phyloP scores from a whole-genome alignment of 768 basidiomycete species.

The Tricholoma terreum region DNA sequence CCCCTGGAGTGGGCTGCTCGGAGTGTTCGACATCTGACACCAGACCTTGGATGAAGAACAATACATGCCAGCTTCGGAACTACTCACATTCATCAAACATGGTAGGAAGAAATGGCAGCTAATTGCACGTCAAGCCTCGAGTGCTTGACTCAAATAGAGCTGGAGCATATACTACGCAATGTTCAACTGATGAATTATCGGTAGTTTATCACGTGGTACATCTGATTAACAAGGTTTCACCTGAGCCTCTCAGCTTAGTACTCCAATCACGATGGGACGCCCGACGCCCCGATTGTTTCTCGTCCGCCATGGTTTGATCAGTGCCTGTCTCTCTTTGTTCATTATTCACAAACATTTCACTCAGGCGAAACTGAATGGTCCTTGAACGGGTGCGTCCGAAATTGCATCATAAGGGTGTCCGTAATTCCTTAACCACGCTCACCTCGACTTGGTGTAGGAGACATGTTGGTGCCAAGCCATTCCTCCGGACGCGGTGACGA shows the following conservation, averaged over 20 bases:
- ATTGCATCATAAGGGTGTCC: neutral
- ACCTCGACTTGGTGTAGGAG: conserved; percentile 40
- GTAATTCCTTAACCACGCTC: neutral
- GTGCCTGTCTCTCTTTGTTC: neutral
- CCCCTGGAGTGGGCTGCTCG: conserved; percentile 38
- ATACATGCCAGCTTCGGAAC: conserved; percentile 4
- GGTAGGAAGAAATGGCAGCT: conserved; percentile 1
- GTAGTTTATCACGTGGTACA: too few species aligned
- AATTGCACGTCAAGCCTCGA: neutral
- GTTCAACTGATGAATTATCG: too few species aligned
- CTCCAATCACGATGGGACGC: conserved; percentile 32
- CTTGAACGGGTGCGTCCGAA: conserved; percentile 61
- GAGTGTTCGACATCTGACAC: conserved; percentile 86
- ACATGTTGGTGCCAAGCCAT: conserved; percentile 44
- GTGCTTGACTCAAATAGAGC: neutral
- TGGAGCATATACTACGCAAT: too few species aligned
- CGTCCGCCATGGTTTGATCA: conserved; percentile 64
- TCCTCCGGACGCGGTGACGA: neutral
- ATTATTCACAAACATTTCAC: neutral
- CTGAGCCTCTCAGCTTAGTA: too few species aligned
- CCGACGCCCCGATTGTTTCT: conserved; percentile 76
- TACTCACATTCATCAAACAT: conserved; percentile 72
- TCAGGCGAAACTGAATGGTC: conserved; percentile 95
- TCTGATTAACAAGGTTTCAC: too few species aligned
- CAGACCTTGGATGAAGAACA: conserved; percentile 7